These are phyloP conservation scores for Blastocystis sp. DNA, from an alignment of 352 stramenopile genomes.

Conservation along the genomic window DNA sequence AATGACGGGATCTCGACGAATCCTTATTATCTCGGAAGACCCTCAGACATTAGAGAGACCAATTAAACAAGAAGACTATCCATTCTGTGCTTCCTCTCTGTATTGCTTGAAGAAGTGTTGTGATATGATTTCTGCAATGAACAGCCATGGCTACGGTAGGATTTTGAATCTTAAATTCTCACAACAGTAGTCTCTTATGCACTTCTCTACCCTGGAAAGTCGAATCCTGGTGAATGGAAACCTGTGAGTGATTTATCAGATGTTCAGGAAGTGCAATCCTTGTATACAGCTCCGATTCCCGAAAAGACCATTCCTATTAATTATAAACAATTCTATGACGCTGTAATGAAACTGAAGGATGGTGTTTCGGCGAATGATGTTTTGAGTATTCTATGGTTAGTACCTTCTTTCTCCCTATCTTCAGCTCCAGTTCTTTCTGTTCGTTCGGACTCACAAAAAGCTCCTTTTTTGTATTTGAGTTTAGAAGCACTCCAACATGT, in stretches of 20 bases:
- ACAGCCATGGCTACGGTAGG: no score
- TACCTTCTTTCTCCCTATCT: neutral
- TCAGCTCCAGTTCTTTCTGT: neutral
- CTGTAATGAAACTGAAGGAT: neutral
- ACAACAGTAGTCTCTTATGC: no score
- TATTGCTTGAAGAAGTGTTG: neutral
- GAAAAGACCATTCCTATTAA: neutral
- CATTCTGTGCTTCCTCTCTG: neutral
- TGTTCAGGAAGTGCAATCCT: neutral
- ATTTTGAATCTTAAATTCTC: no score
- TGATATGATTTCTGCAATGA: neutral
- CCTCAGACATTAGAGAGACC: neutral
- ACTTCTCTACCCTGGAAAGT: no score
- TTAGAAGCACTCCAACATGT: neutral
- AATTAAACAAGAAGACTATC: neutral
- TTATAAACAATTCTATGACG: neutral
- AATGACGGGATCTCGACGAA: constrained; percentile 14
- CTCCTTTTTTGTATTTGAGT: neutral
- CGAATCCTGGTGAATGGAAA: neutral
- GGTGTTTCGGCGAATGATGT: neutral
- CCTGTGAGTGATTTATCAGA: neutral
- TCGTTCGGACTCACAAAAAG: neutral
- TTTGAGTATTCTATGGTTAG: neutral
- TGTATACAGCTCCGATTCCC: neutral
- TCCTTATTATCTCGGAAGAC: constrained; percentile 30